Percentiles rank a stretch among this genome's conserved stretches.
Evolutionary conservation across 176 grass and related monocot species (phyloP).

Genomic region (Typha latifolia): DNA sequence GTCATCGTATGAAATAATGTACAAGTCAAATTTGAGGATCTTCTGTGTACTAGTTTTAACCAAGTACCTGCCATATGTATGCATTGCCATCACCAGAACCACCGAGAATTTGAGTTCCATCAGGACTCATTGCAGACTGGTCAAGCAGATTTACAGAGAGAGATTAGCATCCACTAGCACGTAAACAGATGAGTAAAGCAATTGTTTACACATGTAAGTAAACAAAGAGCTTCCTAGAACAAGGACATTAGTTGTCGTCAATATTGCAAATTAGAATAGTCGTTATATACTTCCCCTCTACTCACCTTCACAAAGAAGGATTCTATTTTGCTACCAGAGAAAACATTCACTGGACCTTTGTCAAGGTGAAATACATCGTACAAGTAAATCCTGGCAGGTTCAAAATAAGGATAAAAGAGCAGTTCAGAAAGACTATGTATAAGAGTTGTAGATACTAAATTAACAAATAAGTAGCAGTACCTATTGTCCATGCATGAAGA

Average conservation of each 20-base stretch:
- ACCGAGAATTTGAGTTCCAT: conserved; percentile 79
- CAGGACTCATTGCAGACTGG: conserved; percentile 76
- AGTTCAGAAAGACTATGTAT: conserved; percentile 9
- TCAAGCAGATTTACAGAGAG: conserved; percentile 1
- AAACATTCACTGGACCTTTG: conserved; percentile 70
- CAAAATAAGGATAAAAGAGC: background rate
- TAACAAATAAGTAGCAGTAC: conserved; percentile 23
- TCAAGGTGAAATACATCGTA: conserved; percentile 74
- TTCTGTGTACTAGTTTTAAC: conserved; percentile 2
- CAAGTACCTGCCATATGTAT: conserved; percentile 81
- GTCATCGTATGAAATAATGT: background rate
- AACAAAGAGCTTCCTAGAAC: background rate
- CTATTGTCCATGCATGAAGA: conserved; percentile 93
- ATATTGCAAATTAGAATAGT: background rate
- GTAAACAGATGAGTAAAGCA: background rate
- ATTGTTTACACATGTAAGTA: background rate
- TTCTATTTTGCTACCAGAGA: conserved; percentile 76
- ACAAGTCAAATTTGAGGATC: background rate
- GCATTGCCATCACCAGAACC: conserved; percentile 79
- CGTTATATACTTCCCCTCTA: background rate
- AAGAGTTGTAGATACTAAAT: background rate
- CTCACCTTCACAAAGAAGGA: conserved; percentile 95
- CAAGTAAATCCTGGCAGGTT: conserved; percentile 65
- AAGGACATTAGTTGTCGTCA: background rate
- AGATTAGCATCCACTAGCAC: background rate